A percentile compares a stretch with the other conserved stretches of the same genome.
Conservation (phyloP, 1,139 yeast species). For the Oligophagozyma castellii region DNA sequence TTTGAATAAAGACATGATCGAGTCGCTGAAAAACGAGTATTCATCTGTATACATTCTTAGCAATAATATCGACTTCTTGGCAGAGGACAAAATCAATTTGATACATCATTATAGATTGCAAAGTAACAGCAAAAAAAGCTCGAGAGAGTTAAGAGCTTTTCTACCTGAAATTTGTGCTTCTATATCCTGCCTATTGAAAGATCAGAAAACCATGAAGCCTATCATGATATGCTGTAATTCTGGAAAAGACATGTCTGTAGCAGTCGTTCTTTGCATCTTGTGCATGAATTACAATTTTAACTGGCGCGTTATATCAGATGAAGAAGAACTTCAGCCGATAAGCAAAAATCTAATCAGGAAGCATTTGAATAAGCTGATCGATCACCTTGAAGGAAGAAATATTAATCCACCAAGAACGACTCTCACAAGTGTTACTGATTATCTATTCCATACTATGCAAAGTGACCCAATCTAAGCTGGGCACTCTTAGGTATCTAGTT, state of each 20-base stretch:
- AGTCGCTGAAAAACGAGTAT: slow-evolving; percentile 6
- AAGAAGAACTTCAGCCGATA: slow-evolving; percentile 12
- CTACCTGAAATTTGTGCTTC: slow-evolving; percentile 10
- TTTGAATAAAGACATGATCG: slow-evolving; percentile 5
- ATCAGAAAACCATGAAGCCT: slow-evolving; percentile 7
- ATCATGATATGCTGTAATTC: slow-evolving; percentile 43
- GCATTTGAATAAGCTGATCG: slow-evolving; percentile 39
- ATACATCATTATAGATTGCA: slow-evolving; percentile 10
- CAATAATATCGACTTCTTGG: slow-evolving; percentile 8
- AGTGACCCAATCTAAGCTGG: no score
- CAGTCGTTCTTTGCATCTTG: slow-evolving; percentile 40
- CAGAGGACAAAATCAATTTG: slow-evolving; percentile 1
- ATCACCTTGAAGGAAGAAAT: slow-evolving; percentile 24
- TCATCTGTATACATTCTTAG: slow-evolving; percentile 13
- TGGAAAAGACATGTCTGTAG: slow-evolving; percentile 55
- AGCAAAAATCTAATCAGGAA: slow-evolving; percentile 43
- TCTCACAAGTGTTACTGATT: slow-evolving; percentile 48
- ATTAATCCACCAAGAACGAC: slow-evolving; percentile 71
- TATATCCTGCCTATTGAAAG: slow-evolving; percentile 1
- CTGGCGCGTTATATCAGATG: slow-evolving; percentile 24
- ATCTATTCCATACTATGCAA: slow-evolving; percentile 27
- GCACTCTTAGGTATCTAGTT: no score
- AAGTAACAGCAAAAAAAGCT: slow-evolving; percentile 21
- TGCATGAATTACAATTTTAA: slow-evolving; percentile 32
- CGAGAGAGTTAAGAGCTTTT: slow-evolving; percentile 13